A percentile compares a stretch with the other conserved stretches of the same genome.
Evolutionary conservation across 1,139 yeast species (phyloP).

Genomic region (Kodamaea plutei): DNA sequence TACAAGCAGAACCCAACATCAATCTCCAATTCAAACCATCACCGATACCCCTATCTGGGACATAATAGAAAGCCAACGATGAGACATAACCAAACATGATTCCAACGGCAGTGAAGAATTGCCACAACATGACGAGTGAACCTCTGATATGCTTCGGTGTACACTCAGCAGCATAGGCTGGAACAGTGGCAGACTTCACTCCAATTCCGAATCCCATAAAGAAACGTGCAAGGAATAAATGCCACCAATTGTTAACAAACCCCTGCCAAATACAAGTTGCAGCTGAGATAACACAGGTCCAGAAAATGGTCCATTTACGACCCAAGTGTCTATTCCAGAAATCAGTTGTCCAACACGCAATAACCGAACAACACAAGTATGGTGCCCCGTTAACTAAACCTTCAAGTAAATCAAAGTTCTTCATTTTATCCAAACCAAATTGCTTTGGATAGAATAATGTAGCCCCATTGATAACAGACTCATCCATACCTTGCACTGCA

Average conservation of each 20-base stretch:
- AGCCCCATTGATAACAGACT: slow-evolving; percentile 83
- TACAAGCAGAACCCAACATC: slow-evolving; percentile 74
- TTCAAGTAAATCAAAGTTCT: slow-evolving; percentile 60
- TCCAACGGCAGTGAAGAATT: slow-evolving; percentile 83
- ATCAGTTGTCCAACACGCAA: slow-evolving; percentile 75
- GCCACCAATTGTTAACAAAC: slow-evolving; percentile 69
- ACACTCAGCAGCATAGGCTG: slow-evolving; percentile 79
- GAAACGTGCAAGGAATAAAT: slow-evolving; percentile 69
- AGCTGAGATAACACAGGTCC: slow-evolving; percentile 63
- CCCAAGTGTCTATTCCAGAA: slow-evolving; percentile 61
- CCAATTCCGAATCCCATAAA: slow-evolving; percentile 78
- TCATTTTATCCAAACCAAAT: slow-evolving; percentile 36
- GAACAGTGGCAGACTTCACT: slow-evolving; percentile 79
- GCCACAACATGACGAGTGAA: slow-evolving; percentile 84
- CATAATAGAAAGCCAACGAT: slow-evolving; percentile 51
- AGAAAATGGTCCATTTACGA: slow-evolving; percentile 69
- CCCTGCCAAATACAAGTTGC: slow-evolving; percentile 76
- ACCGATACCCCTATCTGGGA: slow-evolving; percentile 18
- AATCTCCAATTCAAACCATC: slow-evolving; percentile 69
- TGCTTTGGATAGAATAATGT: slow-evolving; percentile 59
- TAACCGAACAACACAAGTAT: slow-evolving; percentile 64
- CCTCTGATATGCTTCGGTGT: slow-evolving; percentile 77
- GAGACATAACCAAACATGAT: slow-evolving; percentile 78
- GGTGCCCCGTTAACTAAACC: slow-evolving; percentile 84
- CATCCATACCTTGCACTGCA: slow-evolving; percentile 92